Base-by-base conservation (phyloP, 2,329 filamentous ascomycete genomes). In the Didymella exigua region DNA sequence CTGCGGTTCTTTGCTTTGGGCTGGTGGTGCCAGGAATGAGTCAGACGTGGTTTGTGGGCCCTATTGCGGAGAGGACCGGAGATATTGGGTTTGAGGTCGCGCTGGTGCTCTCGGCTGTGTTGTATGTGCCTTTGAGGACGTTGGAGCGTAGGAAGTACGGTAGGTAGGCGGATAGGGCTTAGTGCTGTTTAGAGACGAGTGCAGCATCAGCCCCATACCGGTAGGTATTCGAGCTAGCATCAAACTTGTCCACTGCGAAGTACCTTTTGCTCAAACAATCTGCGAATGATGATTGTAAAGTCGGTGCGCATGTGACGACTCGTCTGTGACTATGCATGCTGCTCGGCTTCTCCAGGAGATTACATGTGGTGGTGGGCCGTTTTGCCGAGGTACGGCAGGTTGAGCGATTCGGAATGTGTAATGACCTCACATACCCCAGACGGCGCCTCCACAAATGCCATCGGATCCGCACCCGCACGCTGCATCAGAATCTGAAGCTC, bases 51-150 rank as follows among this genome's bases (percentile, higher is more conserved):
- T 87, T 81, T 65, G 82, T 78, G 8, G 85, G 85, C 0, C 85
- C 85, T 0, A 82, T 88, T 61, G 85, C 84, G 0, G 72, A 79
- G 70, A 80, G 63, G 30, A 86, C 85, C 10, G 86, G 86, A 0
- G 86, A 89, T 59, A 83, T 89, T 67, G 86, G 86, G 0, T 87
- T 89, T 53, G 86, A 89, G 75, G 73, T 86, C 68, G 85, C 85
- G 0, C 82, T 88, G 64, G 77, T 78, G 24, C 67, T 81, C 10
- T 77, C 76, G 8, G 72, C 71, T n/a, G 37, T 78, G 50, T 59
- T 81, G 21, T 81, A 82, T 58, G 52, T 79, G 6, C 78, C 78
- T 4, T 65, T 81, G 31, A 67, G 79, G 30, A 64, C 62, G 44
- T 19, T 77, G 34, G 79, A 82, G 69, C 73, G 55, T 45, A 70